Evolutionary conservation across 2,329 filamentous ascomycete genomes (phyloP), one percentile per base, ranked within the genome.

Genomic region (Trichoderma sp.): DNA sequence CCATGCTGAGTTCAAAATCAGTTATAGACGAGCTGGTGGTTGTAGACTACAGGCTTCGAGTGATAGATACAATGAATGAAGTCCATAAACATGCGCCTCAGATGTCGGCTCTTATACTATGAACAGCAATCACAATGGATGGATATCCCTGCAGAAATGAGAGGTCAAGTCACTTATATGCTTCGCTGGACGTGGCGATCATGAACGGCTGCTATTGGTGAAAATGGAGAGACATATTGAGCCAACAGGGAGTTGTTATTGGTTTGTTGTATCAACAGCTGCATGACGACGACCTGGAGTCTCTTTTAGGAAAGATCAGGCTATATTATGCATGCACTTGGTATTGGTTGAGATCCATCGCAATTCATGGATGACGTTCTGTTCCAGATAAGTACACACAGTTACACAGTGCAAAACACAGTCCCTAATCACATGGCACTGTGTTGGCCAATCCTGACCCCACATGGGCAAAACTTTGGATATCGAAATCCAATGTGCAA

Each of bases 391-490:
- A n/a, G n/a, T n/a, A n/a, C n/a, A n/a, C n/a, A 48, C 10, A 10
- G 42, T 5, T 6, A 2, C 2, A 48, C 42, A 48, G 42, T 48
- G 4, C 3, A 22, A 22, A 13, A 1, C 10, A 60, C 57, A 34
- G 59, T 63, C 1, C 2, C 6, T 1, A 1, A 6, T 6, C 5
- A 15, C 1, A 0, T 15, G 4, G 5, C 5, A 63, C 59, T 53
- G 59, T 63, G 15, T 27, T 34, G 27, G 25, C 59, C 59, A 63
- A 63, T 63, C 45, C 50, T 29, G 59, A 63, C 45, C 59, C 59
- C 59, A 63, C 59, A 53, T 63, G 25, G 45, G 35, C 59, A 63
- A 63, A 63, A 63, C 45, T 63, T 52, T 50, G 45, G 42, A 37
- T 53, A 27, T 53, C 25, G 59, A 63, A 63, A 53, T 63, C 59